A percentile compares a stretch with the other conserved stretches of the same genome.
These are phyloP conservation scores for Dothiorella sarmentorum DNA, from an alignment of 2,329 filamentous ascomycete genomes.

Conservation along the genomic window DNA sequence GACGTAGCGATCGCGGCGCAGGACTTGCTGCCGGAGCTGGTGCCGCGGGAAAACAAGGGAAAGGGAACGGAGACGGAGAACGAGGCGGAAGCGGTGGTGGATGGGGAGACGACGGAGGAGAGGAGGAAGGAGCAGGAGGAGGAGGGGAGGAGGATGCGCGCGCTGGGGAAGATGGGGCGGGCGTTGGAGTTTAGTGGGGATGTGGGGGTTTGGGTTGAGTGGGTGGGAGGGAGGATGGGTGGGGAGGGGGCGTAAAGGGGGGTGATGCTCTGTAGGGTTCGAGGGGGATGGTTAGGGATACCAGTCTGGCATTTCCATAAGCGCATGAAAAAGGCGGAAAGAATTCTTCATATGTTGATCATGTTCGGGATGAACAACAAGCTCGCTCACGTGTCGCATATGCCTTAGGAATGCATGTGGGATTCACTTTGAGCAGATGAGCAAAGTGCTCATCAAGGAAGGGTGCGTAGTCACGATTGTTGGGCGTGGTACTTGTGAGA, in stretches of 20 bases:
- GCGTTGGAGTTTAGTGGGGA: constrained; percentile 49
- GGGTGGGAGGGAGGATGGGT: constrained; percentile 31
- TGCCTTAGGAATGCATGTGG: no score
- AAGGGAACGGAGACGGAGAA: constrained; percentile 20
- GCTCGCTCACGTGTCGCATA: no score
- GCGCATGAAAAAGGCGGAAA: no score
- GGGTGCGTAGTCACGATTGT: no score
- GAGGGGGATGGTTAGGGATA: no score
- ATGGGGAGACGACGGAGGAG: constrained; percentile 19
- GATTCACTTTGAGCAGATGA: no score
- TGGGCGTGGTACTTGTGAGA: no score
- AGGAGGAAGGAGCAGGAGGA: constrained; percentile 24
- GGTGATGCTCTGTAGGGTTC: no score
- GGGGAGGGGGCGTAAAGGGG: background rate
- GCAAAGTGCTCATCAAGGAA: no score
- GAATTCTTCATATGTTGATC: no score
- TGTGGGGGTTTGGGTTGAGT: constrained; percentile 52
- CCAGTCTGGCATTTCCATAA: no score
- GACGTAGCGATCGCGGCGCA: constrained; percentile 57
- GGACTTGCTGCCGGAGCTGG: constrained; percentile 46
- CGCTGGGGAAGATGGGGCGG: constrained; percentile 37
- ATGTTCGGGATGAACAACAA: no score
- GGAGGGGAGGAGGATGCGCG: constrained; percentile 18
- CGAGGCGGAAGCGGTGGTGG: background rate
- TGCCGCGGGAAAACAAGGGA: constrained; percentile 19